Evolutionary conservation across 2,329 filamentous ascomycete genomes (phyloP).

Genomic region (Ustulina deusta): DNA sequence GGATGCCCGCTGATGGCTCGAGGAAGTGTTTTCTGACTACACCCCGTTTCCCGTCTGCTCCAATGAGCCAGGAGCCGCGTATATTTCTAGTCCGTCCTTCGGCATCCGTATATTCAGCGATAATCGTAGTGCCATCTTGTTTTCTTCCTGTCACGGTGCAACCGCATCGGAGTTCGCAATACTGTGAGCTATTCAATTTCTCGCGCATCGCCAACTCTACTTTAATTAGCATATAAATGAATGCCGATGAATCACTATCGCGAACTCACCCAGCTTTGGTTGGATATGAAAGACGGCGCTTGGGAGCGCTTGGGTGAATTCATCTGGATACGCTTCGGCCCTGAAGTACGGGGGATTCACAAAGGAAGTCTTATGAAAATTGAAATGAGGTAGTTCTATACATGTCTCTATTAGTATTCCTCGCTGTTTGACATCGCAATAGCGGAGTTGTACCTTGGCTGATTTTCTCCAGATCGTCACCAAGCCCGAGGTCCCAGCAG

Average conservation of each 20-base stretch:
- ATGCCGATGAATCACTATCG: not conserved
- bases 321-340: conserved; percentile 32
- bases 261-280: conserved; percentile 41
- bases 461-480: conserved; percentile 40
- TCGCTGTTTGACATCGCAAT: not conserved
- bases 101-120: conserved; percentile 38
- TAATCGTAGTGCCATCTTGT: conserved; percentile 27
- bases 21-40: conserved; percentile 60
- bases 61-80: conserved; percentile 51
- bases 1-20: conserved; percentile 55
- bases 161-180: conserved; percentile 41
- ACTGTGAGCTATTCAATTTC: conserved; percentile 34
- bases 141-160: conserved; percentile 40
- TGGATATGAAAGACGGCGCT: conserved; percentile 43
- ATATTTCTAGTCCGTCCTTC: conserved; percentile 27
- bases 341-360: conserved; percentile 38
- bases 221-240: conserved; percentile 14
- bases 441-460: conserved; percentile 41
- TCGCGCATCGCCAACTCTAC: conserved; percentile 39
- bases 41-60: conserved; percentile 62
- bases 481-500: conserved; percentile 44
- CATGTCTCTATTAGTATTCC: conserved; percentile 1
- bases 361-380: conserved; percentile 43
- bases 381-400: conserved; percentile 34
- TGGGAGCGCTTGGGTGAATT: conserved; percentile 39